phyloP scores from a whole-genome alignment of 768 basidiomycete genomes.

The Pholiota conissans region DNA sequence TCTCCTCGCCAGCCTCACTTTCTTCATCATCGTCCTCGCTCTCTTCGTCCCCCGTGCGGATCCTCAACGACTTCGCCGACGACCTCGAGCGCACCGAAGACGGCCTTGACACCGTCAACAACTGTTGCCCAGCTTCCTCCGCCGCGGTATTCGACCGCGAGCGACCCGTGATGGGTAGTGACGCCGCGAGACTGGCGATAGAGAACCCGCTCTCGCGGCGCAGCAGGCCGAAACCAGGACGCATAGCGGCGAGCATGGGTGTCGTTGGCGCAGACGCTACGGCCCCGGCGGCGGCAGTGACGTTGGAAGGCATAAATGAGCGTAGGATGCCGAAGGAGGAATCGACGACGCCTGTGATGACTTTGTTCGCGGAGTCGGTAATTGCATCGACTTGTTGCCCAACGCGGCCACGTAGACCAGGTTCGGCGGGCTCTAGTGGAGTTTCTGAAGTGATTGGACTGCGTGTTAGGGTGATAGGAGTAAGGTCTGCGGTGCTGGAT shows the following conservation, averaged over 20 bases:
- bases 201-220: constrained; percentile 81
- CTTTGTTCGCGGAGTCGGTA: constrained; percentile 80
- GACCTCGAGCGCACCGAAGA: constrained; percentile 29
- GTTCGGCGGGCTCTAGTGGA: constrained; percentile 43
- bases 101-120: constrained; percentile 46
- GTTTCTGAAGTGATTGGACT: constrained; percentile 48
- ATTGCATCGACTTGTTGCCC: constrained; percentile 80
- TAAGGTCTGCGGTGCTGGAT: constrained; percentile 75
- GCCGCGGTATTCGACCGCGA: constrained; percentile 30
- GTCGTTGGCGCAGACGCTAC: constrained; percentile 21
- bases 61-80: constrained; percentile 27
- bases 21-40: constrained; percentile 40
- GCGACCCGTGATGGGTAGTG: constrained; percentile 56
- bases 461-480: constrained; percentile 75
- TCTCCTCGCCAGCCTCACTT: constrained; percentile 37
- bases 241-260: constrained; percentile 40
- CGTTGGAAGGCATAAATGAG: constrained; percentile 66
- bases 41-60: constrained; percentile 26
- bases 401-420: constrained; percentile 67
- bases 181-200: constrained; percentile 67
- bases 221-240: constrained; percentile 65
- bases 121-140: constrained; percentile 46
- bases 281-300: constrained; percentile 4
- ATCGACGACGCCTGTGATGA: constrained; percentile 87
- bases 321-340: constrained; percentile 87